Evolutionary conservation across 352 stramenopile genomes (phyloP).

Genomic region (Phytopythium chamaehyphon): DNA sequence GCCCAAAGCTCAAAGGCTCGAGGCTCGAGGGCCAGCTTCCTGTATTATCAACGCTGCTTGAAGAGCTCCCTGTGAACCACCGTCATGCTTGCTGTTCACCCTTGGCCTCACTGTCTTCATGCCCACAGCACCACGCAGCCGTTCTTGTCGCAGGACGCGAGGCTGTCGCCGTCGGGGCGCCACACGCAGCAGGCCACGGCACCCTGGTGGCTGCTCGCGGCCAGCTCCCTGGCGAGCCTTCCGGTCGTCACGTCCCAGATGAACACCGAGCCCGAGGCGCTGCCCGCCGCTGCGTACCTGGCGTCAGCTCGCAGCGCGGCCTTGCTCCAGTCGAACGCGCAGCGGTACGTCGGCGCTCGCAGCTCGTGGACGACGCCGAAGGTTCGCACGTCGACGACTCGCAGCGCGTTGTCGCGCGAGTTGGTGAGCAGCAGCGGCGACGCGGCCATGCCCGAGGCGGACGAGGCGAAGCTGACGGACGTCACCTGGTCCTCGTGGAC

Average conservation of each 20-base stretch:
- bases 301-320: slow-evolving; percentile 73
- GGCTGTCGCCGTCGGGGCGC: slow-evolving; percentile 54
- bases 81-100: background rate
- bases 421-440: slow-evolving; percentile 56
- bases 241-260: slow-evolving; percentile 58
- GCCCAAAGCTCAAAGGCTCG: too few relatives aligned
- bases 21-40: slow-evolving; percentile 89
- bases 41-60: background rate
- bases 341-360: slow-evolving; percentile 50
- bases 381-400: slow-evolving; percentile 63
- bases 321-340: slow-evolving; percentile 78
- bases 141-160: slow-evolving; percentile 83
- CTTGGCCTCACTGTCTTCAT: slow-evolving; percentile 15
- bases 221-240: slow-evolving; percentile 50
- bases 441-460: slow-evolving; percentile 18
- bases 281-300: slow-evolving; percentile 48
- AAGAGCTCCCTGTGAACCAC: background rate
- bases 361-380: slow-evolving; percentile 46
- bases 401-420: slow-evolving; percentile 67
- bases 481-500: slow-evolving; percentile 71
- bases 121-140: slow-evolving; percentile 77
- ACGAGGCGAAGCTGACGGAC: slow-evolving; percentile 57
- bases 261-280: slow-evolving; percentile 48
- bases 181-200: slow-evolving; percentile 76
- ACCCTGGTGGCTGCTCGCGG: slow-evolving; percentile 48